Conservation (phyloP, 768 basidiomycete species). For the Clavaria fumosa region DNA sequence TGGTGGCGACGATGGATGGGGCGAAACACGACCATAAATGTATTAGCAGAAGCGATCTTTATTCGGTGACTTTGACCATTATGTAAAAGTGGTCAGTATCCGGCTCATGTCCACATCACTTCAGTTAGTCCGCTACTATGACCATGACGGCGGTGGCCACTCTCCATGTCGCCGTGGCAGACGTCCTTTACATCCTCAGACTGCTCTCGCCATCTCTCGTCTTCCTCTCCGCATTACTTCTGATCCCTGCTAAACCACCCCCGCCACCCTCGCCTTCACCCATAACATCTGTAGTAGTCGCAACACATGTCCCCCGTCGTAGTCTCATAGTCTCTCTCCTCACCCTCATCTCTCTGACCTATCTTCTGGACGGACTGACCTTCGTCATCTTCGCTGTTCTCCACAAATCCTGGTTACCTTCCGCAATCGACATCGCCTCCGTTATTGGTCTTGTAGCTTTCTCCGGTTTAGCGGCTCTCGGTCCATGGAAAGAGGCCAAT, state of each 20-base stretch:
- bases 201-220: conserved; percentile 55
- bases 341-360: conserved; percentile 54
- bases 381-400: conserved; percentile 53
- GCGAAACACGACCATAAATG: background rate
- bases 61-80: background rate
- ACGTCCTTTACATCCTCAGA: conserved; percentile 40
- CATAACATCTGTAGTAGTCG: conserved; percentile 67
- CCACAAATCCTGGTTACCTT: conserved; percentile 47
- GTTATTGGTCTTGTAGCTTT: conserved; percentile 56
- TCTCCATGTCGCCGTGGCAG: conserved; percentile 17
- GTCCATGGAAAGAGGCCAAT: conserved; percentile 65
- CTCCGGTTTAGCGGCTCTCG: conserved; percentile 55
- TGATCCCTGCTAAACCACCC: conserved; percentile 33
- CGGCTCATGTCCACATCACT: background rate
- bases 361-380: conserved; percentile 61
- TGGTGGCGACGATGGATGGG: too few species aligned
- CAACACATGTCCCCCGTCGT: conserved; percentile 58
- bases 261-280: conserved; percentile 32
- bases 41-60: background rate
- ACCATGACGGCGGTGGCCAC: conserved; percentile 35
- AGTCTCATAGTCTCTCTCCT: conserved; percentile 58
- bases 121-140: background rate
- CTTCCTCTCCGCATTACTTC: conserved; percentile 43
- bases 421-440: conserved; percentile 54
- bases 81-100: background rate